Base-by-base conservation (phyloP, 345 rosid genomes). In the Linum usitatissimum region DNA sequence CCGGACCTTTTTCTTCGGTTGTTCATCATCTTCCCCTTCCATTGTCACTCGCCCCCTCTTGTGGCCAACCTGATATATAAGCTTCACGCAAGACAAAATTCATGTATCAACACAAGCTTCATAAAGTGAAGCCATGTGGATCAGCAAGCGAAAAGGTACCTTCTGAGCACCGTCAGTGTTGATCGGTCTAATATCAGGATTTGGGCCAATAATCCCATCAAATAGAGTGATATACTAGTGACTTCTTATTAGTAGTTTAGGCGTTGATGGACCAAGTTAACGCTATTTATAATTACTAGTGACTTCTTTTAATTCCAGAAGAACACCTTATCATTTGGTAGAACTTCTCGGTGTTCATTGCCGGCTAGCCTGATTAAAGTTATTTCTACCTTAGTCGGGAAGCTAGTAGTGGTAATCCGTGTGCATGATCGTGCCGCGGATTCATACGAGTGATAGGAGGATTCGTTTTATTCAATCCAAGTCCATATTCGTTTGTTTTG, bases 161-260 rank as follows among this genome's bases (percentile, higher is more conserved):
- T 90, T 87, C 74, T 80, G 91, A 68, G 99, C 99, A 55, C 99
- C 99, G 61, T 90, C 97, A 6, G 99, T 92, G 75, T 92, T 92
- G 60, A 92, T 84, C 55, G 99, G 99, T 70, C 99, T 80, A 65
- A 90, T 87, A 72, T 86, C 94, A 56, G 96, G 99, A 72, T 92
- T 87, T 53, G 96, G 91, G 61, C 91, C 94, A 21, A 92, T 85
- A 64, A 90, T 81, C 58, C 94, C 95, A 76, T 92, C 59, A 19
- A 55, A 55, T 7, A 53, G 91, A 53, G 99, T 90, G 61, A 92
- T 66, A 65, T 83, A 92, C 86, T 75, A 49, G 82, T 94, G 87
- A 74, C 66, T 86, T 87, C 13, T 73, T 70, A 68, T 78, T 84
- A 66, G 74, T 86, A 60, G n/a, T n/a, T n/a, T n/a, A n/a, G n/a